Base-by-base conservation (phyloP, 2,329 filamentous ascomycete species). In the Apiospora aurea region DNA sequence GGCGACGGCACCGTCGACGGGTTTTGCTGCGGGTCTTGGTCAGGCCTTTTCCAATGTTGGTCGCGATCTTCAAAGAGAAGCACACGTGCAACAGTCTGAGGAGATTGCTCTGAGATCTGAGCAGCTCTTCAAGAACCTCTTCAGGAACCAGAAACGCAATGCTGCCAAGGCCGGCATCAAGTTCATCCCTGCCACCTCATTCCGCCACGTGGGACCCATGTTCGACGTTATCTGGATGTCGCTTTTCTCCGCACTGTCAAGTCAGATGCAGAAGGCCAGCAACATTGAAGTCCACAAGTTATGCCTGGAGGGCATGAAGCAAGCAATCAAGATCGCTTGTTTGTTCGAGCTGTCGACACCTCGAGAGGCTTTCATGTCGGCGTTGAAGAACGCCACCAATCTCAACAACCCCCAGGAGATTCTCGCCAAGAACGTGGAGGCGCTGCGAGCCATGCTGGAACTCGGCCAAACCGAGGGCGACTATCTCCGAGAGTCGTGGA, bases 181-280 rank as follows among this genome's bases (percentile, higher is more conserved):
- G 85, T 99, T 96, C 82, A 97, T 99, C 71, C 93, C 94, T 0
- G 96, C 96, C 4, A 96, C 94, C 1, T 98, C 95, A 0, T 95
- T 94, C 80, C 96, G 94, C 77, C 96, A 99, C 81, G 93, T 98
- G 69, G 96, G 96, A 0, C 95, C 96, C 0, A 99, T 99, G 96
- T 98, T 99, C 79, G 95, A 97, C 78, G 95, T 97, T 34, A 97
- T 95, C 0, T 99, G 96, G 96, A 99, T 98, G 96, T 97, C 96
- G 13, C 97, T 98, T 82, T 93, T 99, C 78, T 98, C 96, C 6
- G 95, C 95, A 0, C 88, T 99, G 38, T 98, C 96, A 1, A 95
- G 94, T 69, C 94, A 97, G 76, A 95, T 96, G 80, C 96, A 98
- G 77, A 95, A 97, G 79, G 93, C 94, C 0, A 94, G 97, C 76